These are phyloP conservation scores for Takakia lepidozioides DNA, from an alignment of 225 moss, liverwort and hornwort genomes.

Conservation along the genomic window DNA sequence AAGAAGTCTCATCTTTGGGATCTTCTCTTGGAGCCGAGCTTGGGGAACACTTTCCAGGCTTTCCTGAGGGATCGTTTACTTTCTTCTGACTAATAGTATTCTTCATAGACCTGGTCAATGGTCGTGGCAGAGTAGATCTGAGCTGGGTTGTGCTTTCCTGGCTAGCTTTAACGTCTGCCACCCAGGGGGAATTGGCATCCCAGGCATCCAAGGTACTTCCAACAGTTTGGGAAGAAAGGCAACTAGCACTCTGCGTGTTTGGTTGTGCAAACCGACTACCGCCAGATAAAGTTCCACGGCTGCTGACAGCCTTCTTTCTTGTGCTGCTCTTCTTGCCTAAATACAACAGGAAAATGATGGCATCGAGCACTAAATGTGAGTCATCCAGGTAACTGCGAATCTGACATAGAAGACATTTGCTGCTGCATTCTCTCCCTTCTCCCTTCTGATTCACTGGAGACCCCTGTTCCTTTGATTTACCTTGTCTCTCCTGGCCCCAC, in stretches of 20 bases:
- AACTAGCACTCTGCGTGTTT: conserved; percentile 18
- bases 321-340: conserved; percentile 23
- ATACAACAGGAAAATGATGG: too few relatives aligned
- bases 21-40: conserved; percentile 2
- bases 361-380: too few relatives aligned
- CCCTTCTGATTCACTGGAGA: too few relatives aligned
- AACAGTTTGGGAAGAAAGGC: conserved; percentile 51
- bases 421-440: too few relatives aligned
- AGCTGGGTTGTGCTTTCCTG: conserved; percentile 29
- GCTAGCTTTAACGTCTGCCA: conserved; percentile 29
- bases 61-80: conserved; percentile 10
- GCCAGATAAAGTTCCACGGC: conserved; percentile 22
- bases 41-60: conserved; percentile 1
- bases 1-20: not conserved
- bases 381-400: too few relatives aligned
- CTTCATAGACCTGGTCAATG: conserved; percentile 25
- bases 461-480: too few relatives aligned
- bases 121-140: conserved; percentile 21
- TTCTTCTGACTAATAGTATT: conserved; percentile 12
- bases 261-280: too few relatives aligned
- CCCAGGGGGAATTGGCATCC: conserved; percentile 80
- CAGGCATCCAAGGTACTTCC: conserved; percentile 67
- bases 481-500: too few relatives aligned
- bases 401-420: too few relatives aligned
- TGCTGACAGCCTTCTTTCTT: conserved; percentile 5